phyloP scores from a whole-genome alignment of 148 eudicot species.

The Chenopodium formosanum region DNA sequence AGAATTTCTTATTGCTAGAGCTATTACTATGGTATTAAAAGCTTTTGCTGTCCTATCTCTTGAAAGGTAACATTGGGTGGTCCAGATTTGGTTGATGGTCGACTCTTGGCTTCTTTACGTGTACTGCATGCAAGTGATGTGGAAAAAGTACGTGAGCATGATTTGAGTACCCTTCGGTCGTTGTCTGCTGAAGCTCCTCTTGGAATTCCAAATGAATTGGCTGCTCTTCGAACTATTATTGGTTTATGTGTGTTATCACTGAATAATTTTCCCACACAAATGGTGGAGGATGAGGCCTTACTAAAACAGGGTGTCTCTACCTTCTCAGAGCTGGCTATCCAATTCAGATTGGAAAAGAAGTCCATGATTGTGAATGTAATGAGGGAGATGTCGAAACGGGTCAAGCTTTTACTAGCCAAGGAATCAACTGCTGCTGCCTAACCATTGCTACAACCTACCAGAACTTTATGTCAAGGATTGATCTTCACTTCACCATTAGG shows the following conservation, averaged over 20 bases:
- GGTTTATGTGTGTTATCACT: constrained; percentile 76
- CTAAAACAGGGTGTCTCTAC: constrained; percentile 50
- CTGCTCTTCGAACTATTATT: constrained; percentile 61
- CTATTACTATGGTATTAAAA: background rate
- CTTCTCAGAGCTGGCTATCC: constrained; percentile 60
- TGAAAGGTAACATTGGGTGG: constrained; percentile 85
- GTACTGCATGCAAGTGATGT: constrained; percentile 52
- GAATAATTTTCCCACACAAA: constrained; percentile 72
- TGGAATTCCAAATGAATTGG: constrained; percentile 59
- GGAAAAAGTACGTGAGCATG: constrained; percentile 49
- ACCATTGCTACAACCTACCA: background rate
- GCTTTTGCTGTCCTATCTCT: background rate
- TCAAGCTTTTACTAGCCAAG: constrained; percentile 48
- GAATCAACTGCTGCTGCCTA: constrained; percentile 39
- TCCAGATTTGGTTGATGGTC: constrained; percentile 68
- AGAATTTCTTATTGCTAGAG: background rate
- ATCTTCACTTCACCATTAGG: background rate
- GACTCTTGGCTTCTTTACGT: constrained; percentile 81
- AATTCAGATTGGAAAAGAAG: constrained; percentile 87
- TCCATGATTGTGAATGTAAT: constrained; percentile 64
- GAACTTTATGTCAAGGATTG: background rate
- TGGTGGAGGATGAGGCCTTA: constrained; percentile 76
- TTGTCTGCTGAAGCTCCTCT: constrained; percentile 71
- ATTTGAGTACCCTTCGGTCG: constrained; percentile 55
- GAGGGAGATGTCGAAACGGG: constrained; percentile 66